Evolutionary conservation across 495 filamentous ascomycete species (phyloP), one percentile per base, ranked within the genome.

Genomic region (Penicillium robsamsonii): DNA sequence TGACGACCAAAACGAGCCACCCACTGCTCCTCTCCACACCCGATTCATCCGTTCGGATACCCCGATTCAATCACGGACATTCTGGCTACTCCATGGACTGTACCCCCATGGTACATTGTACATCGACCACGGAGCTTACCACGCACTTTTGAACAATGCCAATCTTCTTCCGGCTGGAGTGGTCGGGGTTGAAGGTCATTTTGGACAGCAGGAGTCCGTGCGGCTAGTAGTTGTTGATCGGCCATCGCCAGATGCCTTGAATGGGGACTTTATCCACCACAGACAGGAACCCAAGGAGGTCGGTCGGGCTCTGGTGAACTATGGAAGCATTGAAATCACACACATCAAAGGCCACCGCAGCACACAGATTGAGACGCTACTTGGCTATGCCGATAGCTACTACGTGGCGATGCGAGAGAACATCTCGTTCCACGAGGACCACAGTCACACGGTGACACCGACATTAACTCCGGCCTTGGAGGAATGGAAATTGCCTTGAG

Each of bases 71-170:
- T 94, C 96, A 62, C 87, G 92, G 45, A 90, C 91, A 61, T 97
- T 98, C 79, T 97, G 95, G 94, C 84, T 98, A 46, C 84, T 97
- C 0, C 89, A 98, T 65, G 94, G 94, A 25, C 83, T 97, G n/a
- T 86, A 87, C 4, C 89, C 95, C 3, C 91, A 94, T 60, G 94
- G 94, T 1, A 96, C 87, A 13, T 61, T 98, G 7, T 96, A 88
- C 67, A 96, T 98, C 66, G 94, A 98, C 71, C 76, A 83, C 11
- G 94, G 94, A 38, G 93, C 94, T 2, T 85, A 91, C 66, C 74
- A 79, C 27, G 94, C 95, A 3, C 80, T 98, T 1, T 65, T 71
- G 17, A 81, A 84, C 53, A 94, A 94, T 72, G 91, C 92, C 7
- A 90, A 91, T n/a, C 83, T 98, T 9, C 82, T 97, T 0, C 91